These are phyloP conservation scores for Volvox reticuliferus DNA, from an alignment of 139 green algal genomes.

Conservation along the genomic window DNA sequence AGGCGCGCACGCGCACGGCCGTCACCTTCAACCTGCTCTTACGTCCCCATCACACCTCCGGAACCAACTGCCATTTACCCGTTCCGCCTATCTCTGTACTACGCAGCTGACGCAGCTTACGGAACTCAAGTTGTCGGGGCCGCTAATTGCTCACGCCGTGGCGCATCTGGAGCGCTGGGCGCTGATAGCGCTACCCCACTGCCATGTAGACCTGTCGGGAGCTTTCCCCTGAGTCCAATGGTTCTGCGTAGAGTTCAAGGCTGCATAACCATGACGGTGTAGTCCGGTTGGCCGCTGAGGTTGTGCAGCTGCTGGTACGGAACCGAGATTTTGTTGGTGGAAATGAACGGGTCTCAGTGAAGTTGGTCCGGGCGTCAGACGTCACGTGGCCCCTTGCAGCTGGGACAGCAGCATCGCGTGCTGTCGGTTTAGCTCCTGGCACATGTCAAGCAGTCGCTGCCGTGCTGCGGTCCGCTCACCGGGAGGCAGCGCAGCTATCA, in stretches of 20 bases:
- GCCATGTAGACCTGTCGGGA: neutral
- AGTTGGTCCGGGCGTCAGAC: too few relatives aligned
- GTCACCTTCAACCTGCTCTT: too few relatives aligned
- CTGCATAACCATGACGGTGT: neutral
- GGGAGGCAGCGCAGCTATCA: neutral
- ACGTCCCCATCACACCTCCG: too few relatives aligned
- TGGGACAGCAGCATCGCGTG: neutral
- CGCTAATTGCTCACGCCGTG: neutral
- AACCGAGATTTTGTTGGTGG: too few relatives aligned
- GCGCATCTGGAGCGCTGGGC: neutral
- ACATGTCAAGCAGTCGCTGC: neutral
- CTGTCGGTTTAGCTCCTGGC: constrained; percentile 15
- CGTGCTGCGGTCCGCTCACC: neutral
- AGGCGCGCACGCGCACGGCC: too few relatives aligned
- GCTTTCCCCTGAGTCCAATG: too few relatives aligned
- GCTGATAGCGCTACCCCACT: neutral
- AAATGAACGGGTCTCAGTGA: too few relatives aligned
- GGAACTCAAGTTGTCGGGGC: neutral
- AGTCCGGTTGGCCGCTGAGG: too few relatives aligned
- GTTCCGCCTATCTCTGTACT: neutral
- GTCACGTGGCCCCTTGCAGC: too few relatives aligned
- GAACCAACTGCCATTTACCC: too few relatives aligned
- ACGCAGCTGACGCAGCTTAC: neutral
- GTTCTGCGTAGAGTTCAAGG: neutral
- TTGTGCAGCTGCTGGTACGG: too few relatives aligned